Percentiles rank a stretch among this genome's conserved stretches.
These are phyloP conservation scores for Fraxinus latifolia DNA, from an alignment of 305 asterid species.

Conservation along the genomic window DNA sequence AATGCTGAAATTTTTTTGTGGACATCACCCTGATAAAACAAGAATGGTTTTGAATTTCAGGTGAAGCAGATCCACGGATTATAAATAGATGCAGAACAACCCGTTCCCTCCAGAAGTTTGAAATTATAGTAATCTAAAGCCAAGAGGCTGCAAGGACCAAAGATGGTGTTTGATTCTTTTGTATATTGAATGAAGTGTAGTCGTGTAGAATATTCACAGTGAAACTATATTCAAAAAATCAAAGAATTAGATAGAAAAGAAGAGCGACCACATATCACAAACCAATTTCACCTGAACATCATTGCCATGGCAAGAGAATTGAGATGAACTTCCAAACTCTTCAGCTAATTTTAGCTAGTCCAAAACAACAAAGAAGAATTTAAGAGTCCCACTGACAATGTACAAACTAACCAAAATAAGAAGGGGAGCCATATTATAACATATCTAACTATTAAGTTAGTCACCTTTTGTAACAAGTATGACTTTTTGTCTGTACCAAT, in stretches of 20 bases:
- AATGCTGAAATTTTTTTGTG: constrained; percentile 42
- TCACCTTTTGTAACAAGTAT: constrained; percentile 68
- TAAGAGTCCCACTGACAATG: constrained; percentile 12
- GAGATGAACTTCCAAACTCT: constrained; percentile 47
- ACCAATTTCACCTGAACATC: constrained; percentile 42
- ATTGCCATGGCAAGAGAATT: constrained; percentile 36
- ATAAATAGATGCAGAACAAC: constrained; percentile 19
- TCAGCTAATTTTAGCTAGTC: constrained; percentile 67
- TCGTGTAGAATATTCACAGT: constrained; percentile 9
- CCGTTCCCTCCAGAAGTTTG: constrained; percentile 1
- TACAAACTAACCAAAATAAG: constrained; percentile 5
- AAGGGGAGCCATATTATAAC: background rate
- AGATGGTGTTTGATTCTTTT: background rate
- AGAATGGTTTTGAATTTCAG: constrained; percentile 22
- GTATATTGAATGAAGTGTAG: background rate
- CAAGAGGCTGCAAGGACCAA: background rate
- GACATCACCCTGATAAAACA: constrained; percentile 43
- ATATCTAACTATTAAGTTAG: constrained; percentile 19
- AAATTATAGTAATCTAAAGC: background rate
- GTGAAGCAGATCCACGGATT: constrained; percentile 20
- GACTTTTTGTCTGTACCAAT: constrained; percentile 60
- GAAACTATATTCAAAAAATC: background rate
- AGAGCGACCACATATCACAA: constrained; percentile 21
- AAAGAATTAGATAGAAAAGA: constrained; percentile 13
- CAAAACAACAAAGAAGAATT: constrained; percentile 23